These are phyloP conservation scores for Pythium sp. DNA, from an alignment of 352 stramenopile genomes.

Conservation along the genomic window DNA sequence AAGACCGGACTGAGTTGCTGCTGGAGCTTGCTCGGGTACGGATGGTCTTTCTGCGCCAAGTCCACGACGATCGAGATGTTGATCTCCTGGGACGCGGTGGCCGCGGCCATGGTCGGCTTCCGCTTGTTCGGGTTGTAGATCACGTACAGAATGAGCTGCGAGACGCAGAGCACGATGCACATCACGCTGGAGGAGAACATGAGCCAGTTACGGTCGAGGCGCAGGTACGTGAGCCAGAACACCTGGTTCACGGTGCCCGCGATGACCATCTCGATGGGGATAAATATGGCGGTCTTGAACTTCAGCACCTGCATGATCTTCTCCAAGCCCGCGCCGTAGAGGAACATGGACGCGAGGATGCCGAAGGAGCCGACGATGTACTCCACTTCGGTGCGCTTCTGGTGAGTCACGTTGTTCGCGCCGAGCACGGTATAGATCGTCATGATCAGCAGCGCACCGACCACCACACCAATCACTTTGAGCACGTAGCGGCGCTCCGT, in stretches of 20 bases:
- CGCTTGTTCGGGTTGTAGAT: slow-evolving; percentile 34
- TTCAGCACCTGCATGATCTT: slow-evolving; percentile 38
- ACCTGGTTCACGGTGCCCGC: slow-evolving; percentile 38
- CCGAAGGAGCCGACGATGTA: slow-evolving; percentile 34
- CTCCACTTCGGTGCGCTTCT: slow-evolving; percentile 26
- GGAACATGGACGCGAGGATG: slow-evolving; percentile 30
- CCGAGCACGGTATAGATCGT: slow-evolving; percentile 45
- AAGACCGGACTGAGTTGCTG: background rate
- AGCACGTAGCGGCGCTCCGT: slow-evolving; percentile 37
- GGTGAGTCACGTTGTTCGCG: slow-evolving; percentile 25
- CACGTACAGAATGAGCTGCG: slow-evolving; percentile 38
- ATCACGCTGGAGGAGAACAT: slow-evolving; percentile 47
- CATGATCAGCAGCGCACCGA: slow-evolving; percentile 24
- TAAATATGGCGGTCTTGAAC: slow-evolving; percentile 38
- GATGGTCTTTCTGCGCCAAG: background rate
- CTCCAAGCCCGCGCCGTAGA: slow-evolving; percentile 41
- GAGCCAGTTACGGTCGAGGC: slow-evolving; percentile 45
- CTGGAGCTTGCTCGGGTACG: slow-evolving; percentile 1
- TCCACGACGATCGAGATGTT: slow-evolving; percentile 14
- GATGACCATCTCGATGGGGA: slow-evolving; percentile 50
- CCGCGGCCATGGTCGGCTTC: background rate
- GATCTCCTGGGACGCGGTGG: background rate
- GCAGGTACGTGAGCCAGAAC: slow-evolving; percentile 46
- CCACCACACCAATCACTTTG: slow-evolving; percentile 22
- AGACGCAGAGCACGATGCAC: slow-evolving; percentile 32